A percentile compares a stretch with the other conserved stretches of the same genome.
These are phyloP conservation scores for Cubamyces lactineus DNA, from an alignment of 768 basidiomycete species.

Conservation along the genomic window DNA sequence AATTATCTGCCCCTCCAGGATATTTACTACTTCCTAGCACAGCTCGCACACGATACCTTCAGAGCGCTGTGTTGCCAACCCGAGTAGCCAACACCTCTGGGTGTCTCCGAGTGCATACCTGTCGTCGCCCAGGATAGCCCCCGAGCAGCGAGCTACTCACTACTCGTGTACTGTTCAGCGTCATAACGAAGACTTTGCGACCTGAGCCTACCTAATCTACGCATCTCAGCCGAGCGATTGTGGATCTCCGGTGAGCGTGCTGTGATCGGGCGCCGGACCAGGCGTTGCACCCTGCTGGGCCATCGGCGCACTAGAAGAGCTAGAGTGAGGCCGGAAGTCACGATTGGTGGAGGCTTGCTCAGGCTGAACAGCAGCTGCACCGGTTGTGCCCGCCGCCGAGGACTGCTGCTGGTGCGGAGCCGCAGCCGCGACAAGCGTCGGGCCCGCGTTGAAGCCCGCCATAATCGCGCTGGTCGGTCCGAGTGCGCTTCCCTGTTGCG, in stretches of 20 bases:
- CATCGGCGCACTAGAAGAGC: not conserved
- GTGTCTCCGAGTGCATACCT: too few species aligned
- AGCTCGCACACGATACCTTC: too few species aligned
- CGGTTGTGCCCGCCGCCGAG: not conserved
- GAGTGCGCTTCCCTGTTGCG: conserved; percentile 7
- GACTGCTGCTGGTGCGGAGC: conserved; percentile 10
- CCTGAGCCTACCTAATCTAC: not conserved
- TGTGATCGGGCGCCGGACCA: conserved; percentile 14
- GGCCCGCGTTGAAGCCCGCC: conserved; percentile 15
- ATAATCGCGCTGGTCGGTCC: conserved; percentile 1
- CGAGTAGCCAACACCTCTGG: too few species aligned
- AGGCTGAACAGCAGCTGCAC: not conserved
- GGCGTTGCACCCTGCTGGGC: not conserved
- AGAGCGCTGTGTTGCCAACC: too few species aligned
- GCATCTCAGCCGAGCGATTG: conserved; percentile 5
- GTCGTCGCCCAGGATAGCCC: too few species aligned
- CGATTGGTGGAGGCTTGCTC: conserved; percentile 6
- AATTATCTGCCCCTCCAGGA: too few species aligned
- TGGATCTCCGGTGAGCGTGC: conserved; percentile 3
- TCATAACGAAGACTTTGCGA: not conserved
- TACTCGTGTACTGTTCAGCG: too few species aligned
- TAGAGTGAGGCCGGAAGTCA: conserved; percentile 4
- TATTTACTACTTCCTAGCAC: too few species aligned
- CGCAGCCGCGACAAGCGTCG: not conserved
- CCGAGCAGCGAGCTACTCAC: too few species aligned